phyloP scores from a whole-genome alignment of 306 rosid genomes.

The Quillaja saponaria region DNA sequence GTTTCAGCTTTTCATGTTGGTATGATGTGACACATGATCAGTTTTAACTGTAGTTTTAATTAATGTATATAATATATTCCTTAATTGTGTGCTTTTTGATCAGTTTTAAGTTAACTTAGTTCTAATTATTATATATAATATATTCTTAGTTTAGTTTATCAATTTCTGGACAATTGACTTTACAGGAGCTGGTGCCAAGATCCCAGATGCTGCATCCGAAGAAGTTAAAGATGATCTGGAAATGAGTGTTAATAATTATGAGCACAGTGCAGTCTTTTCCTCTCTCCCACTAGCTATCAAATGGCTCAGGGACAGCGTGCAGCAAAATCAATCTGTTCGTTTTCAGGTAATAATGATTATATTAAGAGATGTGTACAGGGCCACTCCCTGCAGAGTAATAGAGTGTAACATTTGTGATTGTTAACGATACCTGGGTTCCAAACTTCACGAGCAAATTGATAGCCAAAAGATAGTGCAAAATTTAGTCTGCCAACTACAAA shows the following conservation, averaged over 20 bases:
- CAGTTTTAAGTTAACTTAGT: not conserved
- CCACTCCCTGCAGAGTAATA: not conserved
- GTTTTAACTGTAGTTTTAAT: not conserved
- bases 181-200: slow-evolving; percentile 47
- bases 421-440: not conserved
- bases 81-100: not conserved
- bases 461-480: not conserved
- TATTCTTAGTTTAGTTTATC: slow-evolving; percentile 7
- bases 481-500: not conserved
- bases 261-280: slow-evolving; percentile 74
- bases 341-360: slow-evolving; percentile 60
- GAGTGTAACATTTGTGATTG: not conserved
- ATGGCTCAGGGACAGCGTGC: slow-evolving; percentile 76
- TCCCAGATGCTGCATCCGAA: slow-evolving; percentile 36
- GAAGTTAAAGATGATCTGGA: slow-evolving; percentile 59
- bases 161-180: slow-evolving; percentile 20
- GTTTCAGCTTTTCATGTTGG: slow-evolving; percentile 1
- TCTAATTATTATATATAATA: too few relatives aligned
- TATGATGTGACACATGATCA: not conserved
- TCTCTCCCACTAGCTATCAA: slow-evolving; percentile 77
- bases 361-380: not conserved
- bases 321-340: slow-evolving; percentile 59
- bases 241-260: slow-evolving; percentile 52
- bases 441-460: not conserved
- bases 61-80: too few relatives aligned